Evolutionary conservation across 208 protist species (phyloP), one percentile per base, ranked within the genome.

Genomic region (Trypanosoma grayi): DNA sequence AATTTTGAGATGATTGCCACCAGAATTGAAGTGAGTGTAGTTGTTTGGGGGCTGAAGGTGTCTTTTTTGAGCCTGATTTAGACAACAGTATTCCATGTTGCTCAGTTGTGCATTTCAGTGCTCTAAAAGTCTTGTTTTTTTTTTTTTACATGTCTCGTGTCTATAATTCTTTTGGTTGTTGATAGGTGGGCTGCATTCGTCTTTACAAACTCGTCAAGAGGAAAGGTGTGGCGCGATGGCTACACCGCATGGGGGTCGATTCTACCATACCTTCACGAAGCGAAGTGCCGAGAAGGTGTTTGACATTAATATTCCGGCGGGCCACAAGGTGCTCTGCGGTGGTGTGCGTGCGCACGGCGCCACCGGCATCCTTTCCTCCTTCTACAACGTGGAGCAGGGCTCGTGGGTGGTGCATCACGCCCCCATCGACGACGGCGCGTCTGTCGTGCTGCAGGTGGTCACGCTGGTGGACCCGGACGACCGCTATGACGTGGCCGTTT

Each of bases 361-460:
- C 18, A 66, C 77, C 9, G 83, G 72, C 2, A 48, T 90, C 2
- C 37, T 84, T 1, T 65, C 77, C n/a, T 86, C 79, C 40, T 84
- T 81, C 57, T 86, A 77, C 66, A 63, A 85, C 37, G 70, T 70
- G 0, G 71, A 71, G 45, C 51, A 55, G 40, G 73, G 78, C 43
- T 44, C 48, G 1, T 90, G 83, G 83, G 66, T 85, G 2, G 79
- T 90, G 40, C 44, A 73, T 13, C 83, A 82, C 28, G 30, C 60
- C 18, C 70, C 73, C 0, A 44, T 83, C n/a, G 52, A 33, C 28
- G 3, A 61, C 30, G 54, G 63, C 50, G 48, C 73, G 37, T 39
- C 61, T 55, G 40, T 66, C 18, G 30, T 87, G n/a, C 55, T 85
- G 13, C 61, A 75, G 9, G 64, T 90, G 0, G 45, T 81, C 1